These are phyloP conservation scores for Styphnolobium japonicum DNA, from an alignment of 306 rosid genomes.

Conservation along the genomic window DNA sequence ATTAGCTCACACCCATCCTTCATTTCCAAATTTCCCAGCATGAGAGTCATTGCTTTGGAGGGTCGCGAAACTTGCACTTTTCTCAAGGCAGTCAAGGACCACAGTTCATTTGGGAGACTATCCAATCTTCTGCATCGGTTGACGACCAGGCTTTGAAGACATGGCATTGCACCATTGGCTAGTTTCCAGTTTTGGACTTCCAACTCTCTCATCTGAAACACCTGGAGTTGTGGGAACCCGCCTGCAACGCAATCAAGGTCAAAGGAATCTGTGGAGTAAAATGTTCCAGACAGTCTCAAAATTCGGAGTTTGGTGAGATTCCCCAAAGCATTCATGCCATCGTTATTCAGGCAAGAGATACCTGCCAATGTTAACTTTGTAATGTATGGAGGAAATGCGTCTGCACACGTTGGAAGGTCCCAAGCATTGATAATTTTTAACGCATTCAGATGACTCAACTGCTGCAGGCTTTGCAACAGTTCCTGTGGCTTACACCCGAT, in stretches of 20 bases:
- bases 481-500: not conserved
- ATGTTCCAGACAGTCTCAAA: not conserved
- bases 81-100: slow-evolving; percentile 8
- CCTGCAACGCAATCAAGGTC: not conserved
- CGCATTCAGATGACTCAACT: not conserved
- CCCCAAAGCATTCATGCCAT: not conserved
- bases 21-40: not conserved
- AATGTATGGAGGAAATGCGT: not conserved
- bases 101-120: slow-evolving; percentile 16
- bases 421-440: not conserved
- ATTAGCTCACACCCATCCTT: not conserved
- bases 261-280: not conserved
- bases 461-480: not conserved
- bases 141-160: not conserved
- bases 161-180: slow-evolving; percentile 14
- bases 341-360: not conserved
- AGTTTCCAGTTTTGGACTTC: not conserved
- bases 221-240: not conserved
- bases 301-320: slow-evolving; percentile 7
- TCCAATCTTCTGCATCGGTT: accelerated
- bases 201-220: not conserved
- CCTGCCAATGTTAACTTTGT: not conserved
- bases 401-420: not conserved
- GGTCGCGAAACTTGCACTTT: not conserved
- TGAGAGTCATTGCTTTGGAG: not conserved